These are phyloP conservation scores for Fusarium sp. DNA, from an alignment of 2,329 filamentous ascomycete genomes.

Conservation along the genomic window DNA sequence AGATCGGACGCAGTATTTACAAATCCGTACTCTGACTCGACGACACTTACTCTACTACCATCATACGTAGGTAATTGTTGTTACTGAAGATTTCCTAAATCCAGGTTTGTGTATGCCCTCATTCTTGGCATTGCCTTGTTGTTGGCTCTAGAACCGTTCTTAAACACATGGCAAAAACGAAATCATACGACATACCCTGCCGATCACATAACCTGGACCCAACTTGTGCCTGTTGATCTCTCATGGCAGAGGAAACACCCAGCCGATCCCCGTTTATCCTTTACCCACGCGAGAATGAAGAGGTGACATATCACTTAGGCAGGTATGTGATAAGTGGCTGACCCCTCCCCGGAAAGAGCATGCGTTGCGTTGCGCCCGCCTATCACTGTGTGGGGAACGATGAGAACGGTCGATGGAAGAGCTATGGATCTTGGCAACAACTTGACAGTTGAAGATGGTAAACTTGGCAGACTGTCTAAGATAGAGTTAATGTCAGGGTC, in stretches of 20 bases:
- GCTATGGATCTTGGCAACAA: background rate
- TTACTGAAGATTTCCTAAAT: background rate
- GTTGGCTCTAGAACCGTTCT: constrained; percentile 1
- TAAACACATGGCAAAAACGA: constrained; percentile 1
- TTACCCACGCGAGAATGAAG: too few species aligned
- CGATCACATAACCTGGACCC: background rate
- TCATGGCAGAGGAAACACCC: background rate
- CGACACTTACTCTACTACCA: background rate
- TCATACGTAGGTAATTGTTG: accelerated
- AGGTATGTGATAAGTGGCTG: constrained; percentile 22
- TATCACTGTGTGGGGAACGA: background rate
- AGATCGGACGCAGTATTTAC: background rate
- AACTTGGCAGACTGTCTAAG: background rate
- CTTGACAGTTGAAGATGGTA: background rate
- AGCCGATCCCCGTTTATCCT: constrained; percentile 12
- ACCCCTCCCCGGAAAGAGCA: background rate
- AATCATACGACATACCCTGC: constrained; percentile 7
- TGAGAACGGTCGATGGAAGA: constrained; percentile 6
- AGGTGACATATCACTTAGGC: too few species aligned
- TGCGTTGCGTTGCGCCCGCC: background rate
- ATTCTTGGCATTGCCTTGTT: background rate
- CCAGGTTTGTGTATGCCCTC: too few species aligned
- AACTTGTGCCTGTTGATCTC: background rate
- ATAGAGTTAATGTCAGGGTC: background rate
- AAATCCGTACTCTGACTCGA: background rate